phyloP scores from a whole-genome alignment of 306 rosid species.

The Sicyos edulis region DNA sequence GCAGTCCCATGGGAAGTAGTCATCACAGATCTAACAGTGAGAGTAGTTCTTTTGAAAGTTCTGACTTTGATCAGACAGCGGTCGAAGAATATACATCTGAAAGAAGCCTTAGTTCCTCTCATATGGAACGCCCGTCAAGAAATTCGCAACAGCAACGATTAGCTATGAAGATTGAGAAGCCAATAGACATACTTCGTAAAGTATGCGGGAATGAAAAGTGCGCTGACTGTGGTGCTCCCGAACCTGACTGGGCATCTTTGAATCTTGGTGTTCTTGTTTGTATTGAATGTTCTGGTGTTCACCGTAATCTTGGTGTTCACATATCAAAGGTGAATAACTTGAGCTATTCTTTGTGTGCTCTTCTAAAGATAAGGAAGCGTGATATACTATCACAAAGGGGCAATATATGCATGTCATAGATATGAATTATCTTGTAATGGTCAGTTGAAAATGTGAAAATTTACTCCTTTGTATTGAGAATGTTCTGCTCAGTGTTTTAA shows the following conservation, averaged over 20 bases:
- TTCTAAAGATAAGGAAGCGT: neutral
- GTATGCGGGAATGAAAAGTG: conserved; percentile 92
- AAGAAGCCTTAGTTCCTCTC: conserved; percentile 46
- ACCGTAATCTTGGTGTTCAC: conserved; percentile 98
- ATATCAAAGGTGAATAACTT: conserved; percentile 71
- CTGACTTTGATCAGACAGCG: conserved; percentile 83
- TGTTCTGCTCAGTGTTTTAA: too few relatives aligned
- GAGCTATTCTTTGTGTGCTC: neutral
- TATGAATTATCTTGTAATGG: neutral
- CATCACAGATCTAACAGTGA: conserved; percentile 91
- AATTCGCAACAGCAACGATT: conserved; percentile 71
- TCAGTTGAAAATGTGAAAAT: neutral
- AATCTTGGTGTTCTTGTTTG: conserved; percentile 99
- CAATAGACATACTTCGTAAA: conserved; percentile 75
- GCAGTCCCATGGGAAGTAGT: conserved; percentile 95
- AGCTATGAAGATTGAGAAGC: conserved; percentile 74
- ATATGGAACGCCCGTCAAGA: conserved; percentile 68
- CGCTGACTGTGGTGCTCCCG: conserved; percentile 95
- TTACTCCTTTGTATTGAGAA: neutral
- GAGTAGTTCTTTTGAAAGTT: conserved; percentile 98
- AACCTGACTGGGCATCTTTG: conserved; percentile 98
- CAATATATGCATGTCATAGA: neutral
- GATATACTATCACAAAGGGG: neutral
- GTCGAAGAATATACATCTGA: conserved; percentile 71
- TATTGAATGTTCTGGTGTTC: conserved; percentile 98